phyloP scores from a whole-genome alignment of 2,329 filamentous ascomycete species.

The Periconia sp. region DNA sequence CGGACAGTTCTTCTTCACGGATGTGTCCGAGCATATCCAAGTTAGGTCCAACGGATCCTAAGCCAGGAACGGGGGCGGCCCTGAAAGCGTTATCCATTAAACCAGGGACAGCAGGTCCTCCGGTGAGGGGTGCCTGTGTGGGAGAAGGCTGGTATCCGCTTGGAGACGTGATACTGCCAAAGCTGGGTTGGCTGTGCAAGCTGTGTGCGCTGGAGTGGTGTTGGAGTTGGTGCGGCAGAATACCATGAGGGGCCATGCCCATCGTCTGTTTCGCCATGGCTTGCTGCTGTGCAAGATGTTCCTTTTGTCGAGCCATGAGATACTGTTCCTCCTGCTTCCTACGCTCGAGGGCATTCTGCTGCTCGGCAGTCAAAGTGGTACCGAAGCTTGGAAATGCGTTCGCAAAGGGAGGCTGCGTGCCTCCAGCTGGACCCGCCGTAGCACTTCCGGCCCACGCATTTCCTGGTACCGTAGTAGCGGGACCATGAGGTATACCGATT shows the following conservation, averaged over 20 bases:
- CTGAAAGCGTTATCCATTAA: constrained; percentile 69
- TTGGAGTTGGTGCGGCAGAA: constrained; percentile 68
- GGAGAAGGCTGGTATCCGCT: constrained; percentile 66
- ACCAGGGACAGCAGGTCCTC: constrained; percentile 52
- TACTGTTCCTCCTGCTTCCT: constrained; percentile 98
- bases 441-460: constrained; percentile 47
- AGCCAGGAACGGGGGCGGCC: constrained; percentile 39
- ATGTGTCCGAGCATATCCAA: constrained; percentile 48
- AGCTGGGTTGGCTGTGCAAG: constrained; percentile 94
- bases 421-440: constrained; percentile 42
- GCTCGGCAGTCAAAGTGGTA: constrained; percentile 92
- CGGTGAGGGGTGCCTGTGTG: constrained; percentile 56
- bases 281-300: constrained; percentile 83
- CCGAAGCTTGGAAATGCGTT: constrained; percentile 95
- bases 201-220: constrained; percentile 96
- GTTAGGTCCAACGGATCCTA: constrained; percentile 50
- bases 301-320: constrained; percentile 92
- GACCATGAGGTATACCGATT: constrained; percentile 90
- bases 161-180: constrained; percentile 90
- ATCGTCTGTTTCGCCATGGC: constrained; percentile 70
- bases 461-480: constrained; percentile 57
- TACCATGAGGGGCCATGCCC: constrained; percentile 53
- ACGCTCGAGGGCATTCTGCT: constrained; percentile 95
- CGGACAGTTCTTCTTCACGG: constrained; percentile 71
- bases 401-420: constrained; percentile 77